These are phyloP conservation scores for Tardiomyces depauwii DNA, from an alignment of 1,139 yeast genomes.

Conservation along the genomic window DNA sequence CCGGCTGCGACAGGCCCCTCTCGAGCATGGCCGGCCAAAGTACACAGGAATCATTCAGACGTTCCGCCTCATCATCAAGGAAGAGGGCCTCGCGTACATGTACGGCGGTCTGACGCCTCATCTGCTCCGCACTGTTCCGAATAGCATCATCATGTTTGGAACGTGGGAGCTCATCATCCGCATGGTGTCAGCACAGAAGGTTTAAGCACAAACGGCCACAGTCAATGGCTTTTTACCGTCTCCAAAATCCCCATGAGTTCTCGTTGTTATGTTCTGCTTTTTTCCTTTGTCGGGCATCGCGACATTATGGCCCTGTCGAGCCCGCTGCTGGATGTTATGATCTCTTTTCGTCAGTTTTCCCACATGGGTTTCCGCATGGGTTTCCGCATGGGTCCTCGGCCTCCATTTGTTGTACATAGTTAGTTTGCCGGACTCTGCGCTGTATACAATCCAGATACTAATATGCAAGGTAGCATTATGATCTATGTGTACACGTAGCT, in stretches of 20 bases:
- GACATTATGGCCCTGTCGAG: not conserved
- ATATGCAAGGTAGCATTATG: too few species aligned
- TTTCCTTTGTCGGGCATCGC: not conserved
- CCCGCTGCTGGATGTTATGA: too few species aligned
- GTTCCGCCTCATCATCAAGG: constrained; percentile 68
- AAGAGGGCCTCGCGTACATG: constrained; percentile 88
- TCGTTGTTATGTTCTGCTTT: not conserved
- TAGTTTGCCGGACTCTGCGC: too few species aligned
- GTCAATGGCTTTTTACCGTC: not conserved
- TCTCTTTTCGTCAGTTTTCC: too few species aligned
- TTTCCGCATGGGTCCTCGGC: too few species aligned
- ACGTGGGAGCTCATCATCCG: constrained; percentile 94
- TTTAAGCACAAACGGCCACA: not conserved
- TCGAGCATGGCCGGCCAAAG: constrained; percentile 66
- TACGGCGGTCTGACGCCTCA: constrained; percentile 98
- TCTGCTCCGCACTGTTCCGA: constrained; percentile 91
- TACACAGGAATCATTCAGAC: constrained; percentile 87
- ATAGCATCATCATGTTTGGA: constrained; percentile 97
- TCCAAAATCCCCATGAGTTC: not conserved
- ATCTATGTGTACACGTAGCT: not conserved
- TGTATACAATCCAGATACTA: too few species aligned
- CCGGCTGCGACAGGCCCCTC: constrained; percentile 89
- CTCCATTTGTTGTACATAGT: too few species aligned
- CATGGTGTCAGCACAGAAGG: constrained; percentile 20
- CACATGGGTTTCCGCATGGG: too few species aligned